phyloP scores from a whole-genome alignment of 129 eudicot species.

The Apium graveolens region DNA sequence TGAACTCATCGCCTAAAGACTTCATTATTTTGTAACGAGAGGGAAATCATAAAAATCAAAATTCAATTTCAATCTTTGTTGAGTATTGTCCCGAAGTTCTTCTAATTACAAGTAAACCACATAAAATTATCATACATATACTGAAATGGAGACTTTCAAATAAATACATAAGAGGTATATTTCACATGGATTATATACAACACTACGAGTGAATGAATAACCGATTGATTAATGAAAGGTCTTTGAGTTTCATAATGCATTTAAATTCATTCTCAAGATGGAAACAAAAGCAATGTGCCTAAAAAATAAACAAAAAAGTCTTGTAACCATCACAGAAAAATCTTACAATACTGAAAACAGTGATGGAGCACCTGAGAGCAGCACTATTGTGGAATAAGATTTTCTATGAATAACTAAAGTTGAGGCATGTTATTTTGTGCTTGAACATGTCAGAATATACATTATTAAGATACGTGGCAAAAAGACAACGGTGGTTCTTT shows the following conservation, averaged over 20 bases:
- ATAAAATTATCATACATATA: too few relatives aligned
- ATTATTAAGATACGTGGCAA: constrained; percentile 1
- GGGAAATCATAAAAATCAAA: too few relatives aligned
- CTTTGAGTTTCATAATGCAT: background rate
- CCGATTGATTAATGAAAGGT: too few relatives aligned
- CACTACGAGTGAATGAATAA: too few relatives aligned
- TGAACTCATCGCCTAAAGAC: too few relatives aligned
- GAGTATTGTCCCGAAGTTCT: too few relatives aligned
- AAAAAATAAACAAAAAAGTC: background rate
- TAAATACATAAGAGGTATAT: too few relatives aligned
- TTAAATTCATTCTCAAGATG: background rate
- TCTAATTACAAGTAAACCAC: too few relatives aligned
- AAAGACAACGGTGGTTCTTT: background rate
- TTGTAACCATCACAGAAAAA: background rate
- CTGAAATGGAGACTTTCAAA: too few relatives aligned
- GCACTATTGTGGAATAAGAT: background rate
- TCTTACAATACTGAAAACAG: background rate
- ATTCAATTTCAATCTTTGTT: too few relatives aligned
- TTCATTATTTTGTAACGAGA: too few relatives aligned
- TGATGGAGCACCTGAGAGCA: background rate
- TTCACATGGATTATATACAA: too few relatives aligned
- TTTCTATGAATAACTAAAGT: background rate
- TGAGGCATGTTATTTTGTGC: background rate
- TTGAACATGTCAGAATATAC: background rate
- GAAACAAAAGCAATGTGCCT: background rate